phyloP scores from a whole-genome alignment of 2,329 filamentous ascomycete genomes.

The Phyllosticta capitalensis region DNA sequence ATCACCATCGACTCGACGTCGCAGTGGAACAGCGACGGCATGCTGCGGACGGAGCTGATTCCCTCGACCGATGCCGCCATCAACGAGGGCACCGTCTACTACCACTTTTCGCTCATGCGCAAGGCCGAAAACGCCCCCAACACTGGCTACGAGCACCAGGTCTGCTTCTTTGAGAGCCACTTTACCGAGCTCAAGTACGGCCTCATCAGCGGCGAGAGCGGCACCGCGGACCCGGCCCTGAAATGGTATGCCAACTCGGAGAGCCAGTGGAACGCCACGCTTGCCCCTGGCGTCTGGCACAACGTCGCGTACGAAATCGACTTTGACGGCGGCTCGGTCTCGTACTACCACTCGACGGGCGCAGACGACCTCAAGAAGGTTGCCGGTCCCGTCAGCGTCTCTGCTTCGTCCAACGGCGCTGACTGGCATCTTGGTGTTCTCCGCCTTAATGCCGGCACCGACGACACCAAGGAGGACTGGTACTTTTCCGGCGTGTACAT shows the following conservation, averaged over 20 bases:
- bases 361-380: conserved; percentile 48
- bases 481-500: conserved; percentile 65
- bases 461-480: conserved; percentile 51
- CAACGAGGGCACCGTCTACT: conserved; percentile 56
- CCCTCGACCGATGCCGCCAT: conserved; percentile 59
- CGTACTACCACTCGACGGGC: conserved; percentile 64
- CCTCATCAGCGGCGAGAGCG: conserved; percentile 43
- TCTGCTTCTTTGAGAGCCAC: conserved; percentile 50
- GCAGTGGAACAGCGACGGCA: conserved; percentile 63
- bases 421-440: conserved; percentile 67
- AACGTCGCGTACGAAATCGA: conserved; percentile 68
- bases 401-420: conserved; percentile 55
- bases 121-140: conserved; percentile 51
- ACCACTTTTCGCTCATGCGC: conserved; percentile 62
- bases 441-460: conserved; percentile 49
- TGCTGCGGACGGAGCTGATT: conserved; percentile 66
- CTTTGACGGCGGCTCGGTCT: conserved; percentile 53
- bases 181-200: conserved; percentile 69
- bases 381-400: conserved; percentile 50
- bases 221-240: conserved; percentile 45
- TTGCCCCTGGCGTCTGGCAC: conserved; percentile 58
- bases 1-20: conserved; percentile 56
- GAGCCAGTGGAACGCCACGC: conserved; percentile 54
- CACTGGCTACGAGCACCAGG: conserved; percentile 57
- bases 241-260: conserved; percentile 55